Evolutionary conservation across 2,329 filamentous ascomycete species (phyloP), one percentile per base, ranked within the genome.

Genomic region (Cladosporium sp.): DNA sequence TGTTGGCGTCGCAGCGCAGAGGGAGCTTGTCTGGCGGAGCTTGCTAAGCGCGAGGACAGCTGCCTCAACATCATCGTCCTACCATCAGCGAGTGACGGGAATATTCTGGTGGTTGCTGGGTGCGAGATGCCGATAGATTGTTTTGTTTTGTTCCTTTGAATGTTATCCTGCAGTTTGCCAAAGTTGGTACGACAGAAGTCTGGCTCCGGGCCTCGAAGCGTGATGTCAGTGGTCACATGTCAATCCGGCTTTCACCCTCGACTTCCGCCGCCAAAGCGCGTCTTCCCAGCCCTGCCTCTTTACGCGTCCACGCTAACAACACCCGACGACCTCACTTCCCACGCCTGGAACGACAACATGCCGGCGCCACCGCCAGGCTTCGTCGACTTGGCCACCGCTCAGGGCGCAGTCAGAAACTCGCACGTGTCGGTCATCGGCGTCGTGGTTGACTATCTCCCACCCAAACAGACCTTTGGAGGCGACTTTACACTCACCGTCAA

Each of bases 1-100:
- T 75, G 74, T 64, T 74, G 70, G 47, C 71, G 69, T 38, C 77
- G 86, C 81, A 74, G 87, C 82, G 75, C 78, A 73, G 84, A 78
- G 69, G 83, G 79, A 71, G 83, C 84, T 78, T 87, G 87, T 80
- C 88, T 87, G 78, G 88, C 83, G 74, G 88, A 80, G 79, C 89
- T 87, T 80, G 87, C 82, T 72, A 91, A 85, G 80, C 90, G 88
- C 77, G 89, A 87, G 79, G 90, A 89, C 80, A 93, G 83, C 74
- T 92, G 87, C 85, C 90, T 89, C 84, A 70, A 72, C 59, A 70
- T 74, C 74, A 76, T 76, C 47, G 66, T 73, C 66, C 51, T 55
- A 38, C 67, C 70, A 72, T 72, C 57, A 44, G 57, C 57, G n/a
- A 41, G 61, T 18, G 38, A 18, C 28, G 18, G 49, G 7, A 36